Evolutionary conservation across 2,329 filamentous ascomycete species (phyloP).

Genomic region (Ophiosphaerella narmari): DNA sequence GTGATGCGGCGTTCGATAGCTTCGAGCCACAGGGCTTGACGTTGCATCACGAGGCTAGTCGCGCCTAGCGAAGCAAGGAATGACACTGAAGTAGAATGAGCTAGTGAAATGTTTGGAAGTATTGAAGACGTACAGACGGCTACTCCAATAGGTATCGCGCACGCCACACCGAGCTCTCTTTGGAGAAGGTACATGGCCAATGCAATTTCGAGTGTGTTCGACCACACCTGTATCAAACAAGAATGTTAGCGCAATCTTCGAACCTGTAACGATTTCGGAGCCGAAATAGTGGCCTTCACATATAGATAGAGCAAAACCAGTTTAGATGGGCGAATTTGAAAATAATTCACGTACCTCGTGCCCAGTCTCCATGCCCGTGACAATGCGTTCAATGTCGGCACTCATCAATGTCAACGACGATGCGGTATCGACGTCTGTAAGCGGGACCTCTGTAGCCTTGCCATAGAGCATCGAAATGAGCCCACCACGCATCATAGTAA

Average conservation of each 20-base stretch:
- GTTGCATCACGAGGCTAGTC: slow-evolving; percentile 36
- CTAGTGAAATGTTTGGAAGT: neutral
- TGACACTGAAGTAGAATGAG: slow-evolving; percentile 14
- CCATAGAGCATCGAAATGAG: slow-evolving; percentile 44
- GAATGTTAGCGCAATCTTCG: neutral
- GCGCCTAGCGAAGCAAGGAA: slow-evolving; percentile 33
- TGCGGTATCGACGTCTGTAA: slow-evolving; percentile 37
- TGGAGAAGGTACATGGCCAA: slow-evolving; percentile 56
- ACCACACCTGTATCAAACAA: slow-evolving; percentile 26
- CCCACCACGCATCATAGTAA: slow-evolving; percentile 43
- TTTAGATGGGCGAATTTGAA: neutral
- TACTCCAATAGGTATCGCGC: slow-evolving; percentile 53
- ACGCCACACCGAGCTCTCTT: slow-evolving; percentile 54
- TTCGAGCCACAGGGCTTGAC: slow-evolving; percentile 50
- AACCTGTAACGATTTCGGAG: neutral
- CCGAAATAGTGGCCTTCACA: no score
- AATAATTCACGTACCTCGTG: slow-evolving; percentile 26
- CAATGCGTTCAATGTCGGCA: slow-evolving; percentile 44
- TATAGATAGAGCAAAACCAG: no score
- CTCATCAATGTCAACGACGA: slow-evolving; percentile 44
- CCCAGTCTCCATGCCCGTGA: slow-evolving; percentile 39
- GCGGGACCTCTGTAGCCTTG: slow-evolving; percentile 34
- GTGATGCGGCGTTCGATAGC: slow-evolving; percentile 51
- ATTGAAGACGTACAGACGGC: slow-evolving; percentile 38
- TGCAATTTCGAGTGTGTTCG: slow-evolving; percentile 48